Base-by-base conservation (phyloP, 1,284 basidiomycete species). In the Sporisorium graminicola region DNA sequence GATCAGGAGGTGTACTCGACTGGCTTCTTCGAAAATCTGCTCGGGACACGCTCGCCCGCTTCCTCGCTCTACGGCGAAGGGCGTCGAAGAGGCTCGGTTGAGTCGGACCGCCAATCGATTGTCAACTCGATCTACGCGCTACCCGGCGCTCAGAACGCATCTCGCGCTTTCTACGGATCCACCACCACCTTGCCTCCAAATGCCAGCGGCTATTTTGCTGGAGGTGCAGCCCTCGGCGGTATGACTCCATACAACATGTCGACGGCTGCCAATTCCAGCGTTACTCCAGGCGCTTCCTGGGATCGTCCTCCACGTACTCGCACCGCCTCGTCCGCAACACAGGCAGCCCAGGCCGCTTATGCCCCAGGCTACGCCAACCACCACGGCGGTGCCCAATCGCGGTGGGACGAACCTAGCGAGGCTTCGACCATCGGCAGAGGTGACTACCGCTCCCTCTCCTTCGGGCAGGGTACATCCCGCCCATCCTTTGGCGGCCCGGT, bases 101-200 rank as follows among this genome's bases (percentile, higher is more conserved):
- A 82, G 52, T 82, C 80, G 22, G 80, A 82, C 59, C 67, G 75
- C 12, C 73, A 74, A 31, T 79, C 78, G 13, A 74, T 82, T 20
- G 71, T 74, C 62, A 79, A 74, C 40, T 82, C 80, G 27, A 71
- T 81, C 22, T 79, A 79, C 60, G 76, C 68, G 18, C 60, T 80
- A 5, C 72, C 72, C 22, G 72, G 67, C 12, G 61, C 68, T 24
- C 67, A 66, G 53, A 71, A 58, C 35, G 50, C 58, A 10, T 74
- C 79, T 10, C 68, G 77, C 37, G 69, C 62, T 57, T 74, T 79
- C 31, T 77, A 79, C 43, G 56, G 60, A 4, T 75, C 73, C 44
- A 71, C 59, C 27, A 64, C 68, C 22, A 66, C 69, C 3, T 31
- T 71, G 64, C 73, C 73, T 7, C 73, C 57, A 1, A 75, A 75